Base-by-base conservation (phyloP, 352 stramenopile genomes). In the Pythium biforme region DNA sequence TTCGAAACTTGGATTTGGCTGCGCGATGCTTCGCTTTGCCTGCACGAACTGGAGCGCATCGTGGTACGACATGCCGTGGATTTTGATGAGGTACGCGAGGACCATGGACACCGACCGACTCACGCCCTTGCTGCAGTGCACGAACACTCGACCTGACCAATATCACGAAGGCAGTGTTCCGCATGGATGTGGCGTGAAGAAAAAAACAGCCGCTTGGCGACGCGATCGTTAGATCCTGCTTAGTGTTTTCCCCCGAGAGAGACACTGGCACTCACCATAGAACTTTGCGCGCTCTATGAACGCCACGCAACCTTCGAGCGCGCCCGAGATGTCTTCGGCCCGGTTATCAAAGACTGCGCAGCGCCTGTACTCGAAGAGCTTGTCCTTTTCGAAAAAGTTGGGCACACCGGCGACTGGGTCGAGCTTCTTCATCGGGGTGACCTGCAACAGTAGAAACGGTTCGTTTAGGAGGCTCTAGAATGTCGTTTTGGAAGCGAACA, bases 211-310 rank as follows among this genome's bases (percentile, higher is more conserved):
- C 53, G 43, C 61, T 68, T 68, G 61, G 53, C 43, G 17, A 55
- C 22, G 31, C 25, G 15, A 27, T 41, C 37, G 47, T 62, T 33
- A 62, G 54, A 33, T 53, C 10, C 33, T n/a, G n/a, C n/a, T n/a
- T n/a, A n/a, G n/a, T n/a, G n/a, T n/a, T n/a, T n/a, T n/a, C n/a
- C n/a, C n/a, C n/a, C n/a, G n/a, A n/a, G n/a, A n/a, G n/a, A n/a
- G n/a, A n/a, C n/a, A n/a, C n/a, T n/a, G n/a, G n/a, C n/a, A 62
- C 68, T 68, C 83, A 91, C 89, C 90, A 86, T 97, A 92, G 74
- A 88, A 94, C 58, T 94, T 89, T 61, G 86, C 88, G 71, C 93
- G 84, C 17, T 96, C 88, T n/a, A 97, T 96, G 73, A 97, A 97
- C 34, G 81, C 75, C 47, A 96, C 72, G 59, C 83, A 92, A 26